Evolutionary conservation across 768 basidiomycete species (phyloP).

Genomic region (Serendipita sp.): DNA sequence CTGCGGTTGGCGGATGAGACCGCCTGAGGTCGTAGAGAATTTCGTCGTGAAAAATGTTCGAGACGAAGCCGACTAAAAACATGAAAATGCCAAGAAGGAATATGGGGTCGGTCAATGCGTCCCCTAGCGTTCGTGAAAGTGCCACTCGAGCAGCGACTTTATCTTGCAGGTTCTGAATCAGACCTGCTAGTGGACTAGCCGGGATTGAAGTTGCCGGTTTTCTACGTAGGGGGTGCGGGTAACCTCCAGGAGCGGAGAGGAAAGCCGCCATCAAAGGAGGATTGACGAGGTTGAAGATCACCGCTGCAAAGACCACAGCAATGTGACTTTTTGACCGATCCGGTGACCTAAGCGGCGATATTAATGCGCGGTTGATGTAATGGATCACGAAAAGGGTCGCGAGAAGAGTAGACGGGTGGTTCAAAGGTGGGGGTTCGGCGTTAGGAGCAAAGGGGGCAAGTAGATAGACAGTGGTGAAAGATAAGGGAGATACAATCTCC

Average conservation of each 20-base stretch:
- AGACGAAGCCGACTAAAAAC: conserved; percentile 55
- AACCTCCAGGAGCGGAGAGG: conserved; percentile 41
- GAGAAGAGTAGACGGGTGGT: conserved; percentile 34
- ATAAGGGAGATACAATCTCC: conserved; percentile 49
- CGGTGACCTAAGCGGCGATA: conserved; percentile 69
- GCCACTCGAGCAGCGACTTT: neutral
- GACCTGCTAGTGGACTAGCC: neutral
- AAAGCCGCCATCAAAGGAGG: conserved; percentile 55
- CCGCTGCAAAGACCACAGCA: conserved; percentile 36
- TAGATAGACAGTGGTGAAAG: conserved; percentile 35
- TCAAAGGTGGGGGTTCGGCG: conserved; percentile 7
- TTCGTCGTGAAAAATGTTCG: conserved; percentile 84
- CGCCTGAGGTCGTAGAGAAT: conserved; percentile 69
- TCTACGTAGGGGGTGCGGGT: conserved; percentile 25
- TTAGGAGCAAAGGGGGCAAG: conserved; percentile 31
- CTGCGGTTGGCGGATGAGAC: conserved; percentile 24
- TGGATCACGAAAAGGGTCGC: conserved; percentile 48
- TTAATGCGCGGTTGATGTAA: conserved; percentile 67
- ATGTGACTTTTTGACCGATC: conserved; percentile 63
- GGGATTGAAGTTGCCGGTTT: conserved; percentile 15
- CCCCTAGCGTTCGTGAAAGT: neutral
- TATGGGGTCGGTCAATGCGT: neutral
- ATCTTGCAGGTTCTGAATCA: neutral
- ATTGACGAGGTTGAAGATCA: conserved; percentile 57
- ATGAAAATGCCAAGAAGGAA: conserved; percentile 51